These are phyloP conservation scores for Candida broadrunensis DNA, from an alignment of 805 yeast genomes.

Conservation along the genomic window DNA sequence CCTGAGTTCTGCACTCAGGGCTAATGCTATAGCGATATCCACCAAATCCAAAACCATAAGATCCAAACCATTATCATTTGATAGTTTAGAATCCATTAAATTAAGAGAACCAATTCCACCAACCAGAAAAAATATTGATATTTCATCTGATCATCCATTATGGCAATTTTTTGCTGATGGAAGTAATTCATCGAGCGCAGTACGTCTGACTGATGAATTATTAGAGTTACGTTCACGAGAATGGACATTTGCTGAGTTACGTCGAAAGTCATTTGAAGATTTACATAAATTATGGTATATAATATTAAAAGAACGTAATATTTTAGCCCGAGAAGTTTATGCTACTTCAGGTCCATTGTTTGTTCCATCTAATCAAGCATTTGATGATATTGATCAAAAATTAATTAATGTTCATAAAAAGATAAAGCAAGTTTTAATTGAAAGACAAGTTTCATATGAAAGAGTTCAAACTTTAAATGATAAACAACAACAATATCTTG, in stretches of 20 bases:
- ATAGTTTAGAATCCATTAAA: slow-evolving; percentile 34
- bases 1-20: slow-evolving; percentile 25
- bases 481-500: slow-evolving; percentile 47
- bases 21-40: background rate
- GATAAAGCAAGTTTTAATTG: slow-evolving; percentile 83
- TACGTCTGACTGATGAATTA: slow-evolving; percentile 57
- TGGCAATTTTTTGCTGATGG: slow-evolving; percentile 81
- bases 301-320: slow-evolving; percentile 78
- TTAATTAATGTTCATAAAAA: slow-evolving; percentile 41
- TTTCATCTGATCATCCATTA: slow-evolving; percentile 84
- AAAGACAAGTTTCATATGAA: slow-evolving; percentile 71
- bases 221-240: slow-evolving; percentile 58
- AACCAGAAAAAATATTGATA: slow-evolving; percentile 65
- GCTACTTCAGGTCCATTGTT: slow-evolving; percentile 38
- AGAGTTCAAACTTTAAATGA: slow-evolving; percentile 50
- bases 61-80: slow-evolving; percentile 23
- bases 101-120: slow-evolving; percentile 86
- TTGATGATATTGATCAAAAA: slow-evolving; percentile 28
- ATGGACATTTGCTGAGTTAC: slow-evolving; percentile 85
- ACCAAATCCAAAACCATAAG: slow-evolving; percentile 23
- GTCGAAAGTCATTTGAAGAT: slow-evolving; percentile 90
- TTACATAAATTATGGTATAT: slow-evolving; percentile 89
- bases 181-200: slow-evolving; percentile 48
- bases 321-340: slow-evolving; percentile 70
- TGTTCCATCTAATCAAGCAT: slow-evolving; percentile 1